phyloP scores from a whole-genome alignment of 495 filamentous ascomycete species.

The Tuber brumale region DNA sequence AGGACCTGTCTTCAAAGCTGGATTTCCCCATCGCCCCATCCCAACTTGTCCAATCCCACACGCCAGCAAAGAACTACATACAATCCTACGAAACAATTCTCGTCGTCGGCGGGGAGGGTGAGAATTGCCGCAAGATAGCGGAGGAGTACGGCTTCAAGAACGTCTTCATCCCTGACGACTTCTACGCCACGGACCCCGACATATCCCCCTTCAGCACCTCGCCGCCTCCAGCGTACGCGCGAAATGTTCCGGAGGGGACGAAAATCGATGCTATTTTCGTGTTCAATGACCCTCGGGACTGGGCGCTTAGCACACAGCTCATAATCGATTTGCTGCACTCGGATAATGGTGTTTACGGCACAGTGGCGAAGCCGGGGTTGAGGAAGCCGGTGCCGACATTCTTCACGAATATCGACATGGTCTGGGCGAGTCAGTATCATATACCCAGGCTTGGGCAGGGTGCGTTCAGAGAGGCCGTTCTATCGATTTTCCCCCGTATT shows the following conservation, averaged over 20 bases:
- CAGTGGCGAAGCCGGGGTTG: constrained; percentile 62
- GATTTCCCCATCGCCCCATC: constrained; percentile 55
- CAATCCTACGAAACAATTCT: constrained; percentile 43
- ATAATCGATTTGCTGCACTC: constrained; percentile 77
- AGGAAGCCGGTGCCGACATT: constrained; percentile 74
- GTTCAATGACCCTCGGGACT: constrained; percentile 88
- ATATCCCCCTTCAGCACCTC: constrained; percentile 48
- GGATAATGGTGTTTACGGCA: constrained; percentile 65
- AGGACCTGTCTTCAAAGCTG: constrained; percentile 58
- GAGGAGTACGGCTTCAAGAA: constrained; percentile 76
- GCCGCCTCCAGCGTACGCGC: constrained; percentile 31
- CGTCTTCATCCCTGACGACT: constrained; percentile 79
- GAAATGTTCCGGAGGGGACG: constrained; percentile 50
- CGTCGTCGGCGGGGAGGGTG: constrained; percentile 64
- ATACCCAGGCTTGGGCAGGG: constrained; percentile 91
- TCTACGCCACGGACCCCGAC: constrained; percentile 63
- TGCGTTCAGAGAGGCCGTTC: constrained; percentile 73
- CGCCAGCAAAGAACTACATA: constrained; percentile 57
- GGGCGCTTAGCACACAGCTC: constrained; percentile 68
- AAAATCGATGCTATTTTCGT: constrained; percentile 82
- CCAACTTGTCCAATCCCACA: constrained; percentile 79
- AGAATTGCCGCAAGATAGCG: constrained; percentile 69
- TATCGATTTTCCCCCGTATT: constrained; percentile 66
- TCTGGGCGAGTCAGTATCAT: constrained; percentile 76
- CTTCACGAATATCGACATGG: constrained; percentile 84